Base-by-base conservation (phyloP, 257 asterid species). In the Ilex aquifolium region DNA sequence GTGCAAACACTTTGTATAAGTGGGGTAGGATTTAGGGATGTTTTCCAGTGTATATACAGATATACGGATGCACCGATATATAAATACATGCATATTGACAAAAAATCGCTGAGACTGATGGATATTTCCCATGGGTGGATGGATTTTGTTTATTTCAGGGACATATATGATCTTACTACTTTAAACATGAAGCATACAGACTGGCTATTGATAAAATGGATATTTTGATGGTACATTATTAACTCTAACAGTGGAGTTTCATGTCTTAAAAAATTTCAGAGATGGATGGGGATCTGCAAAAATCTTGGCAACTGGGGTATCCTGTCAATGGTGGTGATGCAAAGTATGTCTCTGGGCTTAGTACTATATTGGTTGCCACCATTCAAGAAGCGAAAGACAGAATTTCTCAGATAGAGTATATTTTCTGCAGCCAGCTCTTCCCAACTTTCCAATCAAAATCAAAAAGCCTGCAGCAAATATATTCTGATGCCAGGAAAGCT, bases 371-470 rank as follows among this genome's bases (percentile, higher is more conserved):
- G 60, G 97, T 90, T 64, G 96, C 99, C 56, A 76, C 91, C 31
- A 80, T 90, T 68, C 84, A 90, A 77, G 96, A 93, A 79, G 85
- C 90, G 51, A 90, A 89, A 78, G 97, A 93, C 76, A 76, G 95
- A 73, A 81, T 87, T 52, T 89, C 95, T 57, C 95, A 93, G 81
- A 82, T 90, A 67, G 97, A 93, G 67, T 83, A 90, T 76, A 76
- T 90, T 52, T 90, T 87, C 68, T 89, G 97, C 80, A 79, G 84
- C 36, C 92, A 93, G 72, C 85, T 93, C 50, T 85, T 71, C 61
- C 96, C 96, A 0, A 80, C 72, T 39, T 67, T 86, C 69, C 88
- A 88, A 64, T 61, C 72, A 42, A 77, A 68, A 54, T 65, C 71
- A 61, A 80, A 76, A 48, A 72, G 74, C 76, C 46, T 80, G 70